These are phyloP conservation scores for Pythium chondricola DNA, from an alignment of 352 stramenopile genomes.

Conservation along the genomic window DNA sequence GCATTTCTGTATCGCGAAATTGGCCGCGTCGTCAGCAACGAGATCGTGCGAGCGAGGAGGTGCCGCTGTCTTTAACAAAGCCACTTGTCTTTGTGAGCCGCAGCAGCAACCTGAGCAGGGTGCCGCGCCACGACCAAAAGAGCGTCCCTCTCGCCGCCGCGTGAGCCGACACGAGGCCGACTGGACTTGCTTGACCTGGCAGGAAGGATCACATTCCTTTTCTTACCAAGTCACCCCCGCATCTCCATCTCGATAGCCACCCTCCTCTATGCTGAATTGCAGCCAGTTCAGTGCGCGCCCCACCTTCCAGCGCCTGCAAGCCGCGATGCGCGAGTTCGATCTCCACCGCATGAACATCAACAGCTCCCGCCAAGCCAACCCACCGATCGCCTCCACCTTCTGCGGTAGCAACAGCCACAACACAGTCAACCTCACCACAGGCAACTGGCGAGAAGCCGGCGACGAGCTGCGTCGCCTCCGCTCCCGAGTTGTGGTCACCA, in stretches of 20 bases:
- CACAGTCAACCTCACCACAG: slow-evolving; percentile 1
- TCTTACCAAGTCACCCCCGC: slow-evolving; percentile 6
- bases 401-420: slow-evolving; percentile 9
- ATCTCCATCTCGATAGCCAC: not conserved
- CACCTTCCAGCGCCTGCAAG: slow-evolving; percentile 45
- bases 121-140: not conserved
- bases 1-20: slow-evolving; percentile 21
- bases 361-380: slow-evolving; percentile 4
- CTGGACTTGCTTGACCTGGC: no score
- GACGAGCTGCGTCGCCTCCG: slow-evolving; percentile 42
- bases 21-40: no score
- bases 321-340: slow-evolving; percentile 44
- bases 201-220: slow-evolving; percentile 18
- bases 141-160: no score
- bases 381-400: slow-evolving; percentile 1
- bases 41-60: not conserved
- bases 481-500: slow-evolving; percentile 34
- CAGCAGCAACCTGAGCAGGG: slow-evolving; percentile 1
- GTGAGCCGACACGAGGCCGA: no score
- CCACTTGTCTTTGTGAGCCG: not conserved
- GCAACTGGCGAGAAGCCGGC: slow-evolving; percentile 32
- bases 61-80: slow-evolving; percentile 23
- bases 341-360: slow-evolving; percentile 10
- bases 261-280: slow-evolving; percentile 41
- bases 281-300: slow-evolving; percentile 2